phyloP scores from a whole-genome alignment of 352 stramenopile genomes.

The Globisporangium nunn region DNA sequence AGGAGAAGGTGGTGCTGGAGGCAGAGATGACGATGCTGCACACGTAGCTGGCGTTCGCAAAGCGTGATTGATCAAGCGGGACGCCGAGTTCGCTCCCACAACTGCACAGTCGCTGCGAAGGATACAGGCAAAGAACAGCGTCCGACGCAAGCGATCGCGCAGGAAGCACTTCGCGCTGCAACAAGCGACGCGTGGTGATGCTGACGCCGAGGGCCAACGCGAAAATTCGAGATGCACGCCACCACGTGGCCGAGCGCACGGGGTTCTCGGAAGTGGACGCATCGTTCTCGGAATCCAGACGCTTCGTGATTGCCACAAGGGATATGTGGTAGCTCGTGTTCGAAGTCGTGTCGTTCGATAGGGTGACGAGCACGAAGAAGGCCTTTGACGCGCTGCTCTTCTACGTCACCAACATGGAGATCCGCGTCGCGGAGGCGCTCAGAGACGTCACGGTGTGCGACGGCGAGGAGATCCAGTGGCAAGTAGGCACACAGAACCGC shows the following conservation, averaged over 20 bases:
- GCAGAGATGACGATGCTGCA: background rate
- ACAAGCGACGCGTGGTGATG: background rate
- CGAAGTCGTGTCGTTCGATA: background rate
- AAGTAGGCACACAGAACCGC: slow-evolving; percentile 1
- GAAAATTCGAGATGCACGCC: background rate
- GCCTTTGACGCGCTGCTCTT: slow-evolving; percentile 2
- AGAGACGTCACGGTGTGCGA: background rate
- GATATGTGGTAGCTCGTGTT: background rate
- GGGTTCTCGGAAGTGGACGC: background rate
- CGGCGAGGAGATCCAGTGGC: background rate
- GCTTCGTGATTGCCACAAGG: background rate
- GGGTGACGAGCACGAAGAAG: background rate
- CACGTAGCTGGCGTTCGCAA: background rate
- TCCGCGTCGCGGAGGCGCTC: slow-evolving; percentile 2
- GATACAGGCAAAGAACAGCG: background rate
- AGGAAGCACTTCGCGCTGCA: background rate
- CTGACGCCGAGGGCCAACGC: background rate
- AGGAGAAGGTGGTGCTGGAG: background rate
- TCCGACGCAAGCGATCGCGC: background rate
- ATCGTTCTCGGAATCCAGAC: background rate
- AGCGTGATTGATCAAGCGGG: background rate
- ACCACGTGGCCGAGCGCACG: background rate
- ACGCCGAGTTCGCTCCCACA: background rate
- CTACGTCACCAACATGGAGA: slow-evolving; percentile 4
- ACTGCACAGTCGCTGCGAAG: background rate